Evolutionary conservation across 2,329 filamentous ascomycete species (phyloP), one percentile per base, ranked within the genome.

Genomic region (Pseudopyrenochaeta lycopersici): DNA sequence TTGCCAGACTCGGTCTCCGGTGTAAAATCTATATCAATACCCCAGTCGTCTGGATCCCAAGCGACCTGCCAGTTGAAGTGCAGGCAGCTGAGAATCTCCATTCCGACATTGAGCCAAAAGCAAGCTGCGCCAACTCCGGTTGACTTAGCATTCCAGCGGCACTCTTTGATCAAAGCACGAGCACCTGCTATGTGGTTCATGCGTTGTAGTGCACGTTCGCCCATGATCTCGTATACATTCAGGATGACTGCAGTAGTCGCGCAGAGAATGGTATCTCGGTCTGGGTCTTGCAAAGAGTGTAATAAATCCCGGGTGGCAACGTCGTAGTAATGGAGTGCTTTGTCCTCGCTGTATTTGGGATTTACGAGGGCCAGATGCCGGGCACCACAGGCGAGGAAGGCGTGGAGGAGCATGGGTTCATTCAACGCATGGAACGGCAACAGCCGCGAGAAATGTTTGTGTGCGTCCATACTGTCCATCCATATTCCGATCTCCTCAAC

Each of bases 201-300:
- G n/a, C 90, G 84, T 64, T 92, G 87, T 32, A 88, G 81, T 4
- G 90, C 87, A 62, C 86, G 86, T 69, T 94, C 90, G 43, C 87
- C 92, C 91, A 97, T 96, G 64, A 93, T 89, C 74, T 97, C 92
- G 76, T 96, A 97, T 3, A 96, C 90, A 64, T 96, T 94, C 29
- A 98, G 83, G 7, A 96, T 89, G 12, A 96, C 89, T 2, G 94
- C 92, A 0, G 92, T 92, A 0, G 90, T 91, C 7, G 93, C 92
- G 73, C 92, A 97, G 47, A 96, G 88, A 23, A 89, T 86, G 1
- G 88, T 91, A 70, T 97, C 89, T 52, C 92, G 86, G 62, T 95
- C 89, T 0, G 92, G 91, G 66, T 97, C 92, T 71, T 95, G 90
- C 38, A 97, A 78, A 45, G 86, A 88, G 41, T 87, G 85, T 12